Percentiles rank a stretch among this genome's conserved stretches.
These are phyloP conservation scores for Wickerhamiella domercqiae DNA, from an alignment of 805 yeast species.

Conservation along the genomic window DNA sequence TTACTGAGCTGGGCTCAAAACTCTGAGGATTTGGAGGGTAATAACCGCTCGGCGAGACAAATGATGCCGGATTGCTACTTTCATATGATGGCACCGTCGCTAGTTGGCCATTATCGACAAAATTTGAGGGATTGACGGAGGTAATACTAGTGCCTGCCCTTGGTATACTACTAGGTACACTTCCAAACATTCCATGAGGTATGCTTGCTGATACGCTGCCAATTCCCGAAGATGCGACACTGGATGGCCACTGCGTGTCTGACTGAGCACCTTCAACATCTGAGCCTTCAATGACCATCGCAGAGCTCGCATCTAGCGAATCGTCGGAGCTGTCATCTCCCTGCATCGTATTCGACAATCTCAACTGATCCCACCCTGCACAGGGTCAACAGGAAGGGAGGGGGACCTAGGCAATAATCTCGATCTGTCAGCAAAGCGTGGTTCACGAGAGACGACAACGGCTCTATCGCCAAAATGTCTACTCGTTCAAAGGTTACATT, in stretches of 20 bases:
- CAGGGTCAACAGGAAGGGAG: background rate
- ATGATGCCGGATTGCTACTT: slow-evolving; percentile 2
- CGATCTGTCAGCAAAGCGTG: too few relatives aligned
- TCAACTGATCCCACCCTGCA: background rate
- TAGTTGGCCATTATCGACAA: background rate
- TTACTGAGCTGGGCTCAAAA: slow-evolving; percentile 1
- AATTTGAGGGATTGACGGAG: background rate
- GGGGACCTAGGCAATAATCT: background rate
- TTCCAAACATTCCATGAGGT: background rate
- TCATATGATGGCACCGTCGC: background rate
- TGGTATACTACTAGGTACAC: slow-evolving; percentile 3
- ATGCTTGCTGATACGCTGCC: background rate
- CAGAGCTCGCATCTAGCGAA: slow-evolving; percentile 12
- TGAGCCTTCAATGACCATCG: slow-evolving; percentile 19
- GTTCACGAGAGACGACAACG: too few relatives aligned
- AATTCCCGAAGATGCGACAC: background rate
- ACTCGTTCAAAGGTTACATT: slow-evolving; percentile 65
- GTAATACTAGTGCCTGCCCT: too few relatives aligned
- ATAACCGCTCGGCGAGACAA: background rate
- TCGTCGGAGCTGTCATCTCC: slow-evolving; percentile 13
- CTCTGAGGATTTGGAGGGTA: background rate
- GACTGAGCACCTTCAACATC: slow-evolving; percentile 11
- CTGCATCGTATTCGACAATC: background rate
- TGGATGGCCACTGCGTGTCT: slow-evolving; percentile 1
- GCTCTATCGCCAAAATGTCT: slow-evolving; percentile 57